phyloP scores from a whole-genome alignment of 495 filamentous ascomycete species.

The Copromyces sp. region DNA sequence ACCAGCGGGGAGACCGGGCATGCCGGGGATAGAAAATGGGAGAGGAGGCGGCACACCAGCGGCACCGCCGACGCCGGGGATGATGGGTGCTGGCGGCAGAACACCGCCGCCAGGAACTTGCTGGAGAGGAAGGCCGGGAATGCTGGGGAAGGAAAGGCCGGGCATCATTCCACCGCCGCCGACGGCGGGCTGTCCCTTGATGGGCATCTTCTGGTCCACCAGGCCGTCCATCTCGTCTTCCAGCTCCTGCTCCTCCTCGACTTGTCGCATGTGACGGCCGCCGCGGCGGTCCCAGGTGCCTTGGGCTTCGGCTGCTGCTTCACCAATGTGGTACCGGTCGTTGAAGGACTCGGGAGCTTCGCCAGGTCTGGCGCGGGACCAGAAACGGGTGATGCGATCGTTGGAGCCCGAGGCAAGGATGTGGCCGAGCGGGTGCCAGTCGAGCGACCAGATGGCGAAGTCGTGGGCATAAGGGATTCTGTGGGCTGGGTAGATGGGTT shows the following conservation, averaged over 20 bases:
- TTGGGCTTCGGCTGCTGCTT: conserved; percentile 83
- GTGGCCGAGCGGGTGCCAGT: conserved; percentile 95
- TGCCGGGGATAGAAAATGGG: conserved; percentile 25
- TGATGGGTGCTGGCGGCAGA: conserved; percentile 23
- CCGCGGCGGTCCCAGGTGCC: conserved; percentile 84
- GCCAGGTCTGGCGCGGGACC: conserved; percentile 80
- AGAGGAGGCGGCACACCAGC: conserved; percentile 22
- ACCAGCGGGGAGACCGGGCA: conserved; percentile 34
- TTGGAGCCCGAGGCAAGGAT: conserved; percentile 98
- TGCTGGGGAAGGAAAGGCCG: conserved; percentile 32
- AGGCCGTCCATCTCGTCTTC: conserved; percentile 89
- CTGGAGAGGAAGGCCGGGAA: conserved; percentile 41
- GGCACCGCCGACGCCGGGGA: conserved; percentile 5
- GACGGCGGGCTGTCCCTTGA: conserved; percentile 17
- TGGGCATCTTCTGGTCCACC: conserved; percentile 85
- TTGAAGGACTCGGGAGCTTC: conserved; percentile 61
- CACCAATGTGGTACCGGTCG: conserved; percentile 90
- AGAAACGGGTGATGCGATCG: conserved; percentile 92
- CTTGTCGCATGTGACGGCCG: conserved; percentile 66
- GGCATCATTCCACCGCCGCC: conserved; percentile 28
- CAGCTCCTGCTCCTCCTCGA: conserved; percentile 85
- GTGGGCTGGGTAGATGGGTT: conserved; percentile 84
- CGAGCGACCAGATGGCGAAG: conserved; percentile 89
- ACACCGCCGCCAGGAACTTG: conserved; percentile 21
- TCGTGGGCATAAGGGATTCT: conserved; percentile 78